phyloP scores from a whole-genome alignment of 257 asterid species.

The Leptodermis oblonga region DNA sequence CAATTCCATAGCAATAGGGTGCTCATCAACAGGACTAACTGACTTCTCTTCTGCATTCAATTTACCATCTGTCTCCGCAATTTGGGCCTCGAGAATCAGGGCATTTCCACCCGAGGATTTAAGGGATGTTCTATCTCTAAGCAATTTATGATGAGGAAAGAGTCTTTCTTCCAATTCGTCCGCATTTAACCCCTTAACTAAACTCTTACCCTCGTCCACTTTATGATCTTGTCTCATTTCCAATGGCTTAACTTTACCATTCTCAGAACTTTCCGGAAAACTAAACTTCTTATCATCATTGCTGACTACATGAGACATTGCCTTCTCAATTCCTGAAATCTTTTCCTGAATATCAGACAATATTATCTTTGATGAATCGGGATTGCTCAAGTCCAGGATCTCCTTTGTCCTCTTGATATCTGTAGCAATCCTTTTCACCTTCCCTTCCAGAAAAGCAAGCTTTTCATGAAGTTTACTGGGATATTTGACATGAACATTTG shows the following conservation, averaged over 20 bases:
- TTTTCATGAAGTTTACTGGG: slow-evolving; percentile 69
- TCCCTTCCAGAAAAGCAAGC: slow-evolving; percentile 79
- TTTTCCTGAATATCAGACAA: slow-evolving; percentile 65
- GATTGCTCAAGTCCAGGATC: slow-evolving; percentile 55
- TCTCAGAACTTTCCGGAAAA: slow-evolving; percentile 14
- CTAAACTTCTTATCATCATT: slow-evolving; percentile 30
- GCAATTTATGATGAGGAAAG: slow-evolving; percentile 75
- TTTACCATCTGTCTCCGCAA: slow-evolving; percentile 23
- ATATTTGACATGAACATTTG: slow-evolving; percentile 29
- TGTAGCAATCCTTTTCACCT: slow-evolving; percentile 70
- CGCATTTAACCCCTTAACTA: slow-evolving; percentile 49
- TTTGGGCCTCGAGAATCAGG: slow-evolving; percentile 13
- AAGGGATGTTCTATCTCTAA: slow-evolving; percentile 47
- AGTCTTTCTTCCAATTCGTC: slow-evolving; percentile 61
- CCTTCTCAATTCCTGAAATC: slow-evolving; percentile 78
- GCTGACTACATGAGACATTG: slow-evolving; percentile 44
- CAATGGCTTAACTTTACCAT: slow-evolving; percentile 13
- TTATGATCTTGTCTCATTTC: slow-evolving; percentile 22
- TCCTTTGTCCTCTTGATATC: slow-evolving; percentile 77
- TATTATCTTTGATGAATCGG: slow-evolving; percentile 62
- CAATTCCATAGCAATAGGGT: slow-evolving; percentile 41
- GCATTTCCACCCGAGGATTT: slow-evolving; percentile 30
- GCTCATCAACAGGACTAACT: slow-evolving; percentile 28
- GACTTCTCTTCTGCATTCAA: slow-evolving; percentile 29
- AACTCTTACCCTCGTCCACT: slow-evolving; percentile 27